A percentile compares a stretch with the other conserved stretches of the same genome.
phyloP scores from a whole-genome alignment of 441 rosid genomes.

The Euphorbia celastroides region DNA sequence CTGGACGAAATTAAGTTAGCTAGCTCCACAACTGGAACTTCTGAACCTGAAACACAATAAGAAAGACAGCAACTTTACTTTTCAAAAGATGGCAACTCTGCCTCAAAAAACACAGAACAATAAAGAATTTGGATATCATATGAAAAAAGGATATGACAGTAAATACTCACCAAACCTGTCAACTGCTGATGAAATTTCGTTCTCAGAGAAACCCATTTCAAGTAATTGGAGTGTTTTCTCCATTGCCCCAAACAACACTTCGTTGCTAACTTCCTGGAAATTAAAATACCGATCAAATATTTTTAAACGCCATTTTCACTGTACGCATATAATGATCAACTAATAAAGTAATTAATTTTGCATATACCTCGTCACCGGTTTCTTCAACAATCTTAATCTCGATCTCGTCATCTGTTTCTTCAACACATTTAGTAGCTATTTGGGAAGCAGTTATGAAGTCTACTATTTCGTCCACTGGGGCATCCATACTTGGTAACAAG shows the following conservation, averaged over 20 bases:
- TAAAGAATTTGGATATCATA: neutral
- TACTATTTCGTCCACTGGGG: constrained; percentile 62
- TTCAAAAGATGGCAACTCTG: neutral
- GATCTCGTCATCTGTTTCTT: constrained; percentile 32
- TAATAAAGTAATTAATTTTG: no score
- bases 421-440: constrained; percentile 51
- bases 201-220: constrained; percentile 90
- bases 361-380: constrained; percentile 27
- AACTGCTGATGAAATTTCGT: constrained; percentile 76
- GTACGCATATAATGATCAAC: no score
- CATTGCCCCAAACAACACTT: constrained; percentile 71
- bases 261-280: constrained; percentile 56
- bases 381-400: constrained; percentile 30
- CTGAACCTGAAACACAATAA: constrained; percentile 48
- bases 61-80: neutral
- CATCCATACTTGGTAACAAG: constrained; percentile 45
- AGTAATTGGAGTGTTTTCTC: constrained; percentile 77
- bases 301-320: constrained; percentile 2
- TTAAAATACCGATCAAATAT: constrained; percentile 19
- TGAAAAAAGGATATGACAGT: constrained; percentile 13
- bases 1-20: constrained; percentile 54
- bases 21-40: constrained; percentile 57
- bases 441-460: constrained; percentile 88
- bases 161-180: constrained; percentile 68
- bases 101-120: neutral